Evolutionary conservation across 257 asterid species (phyloP), one percentile per base, ranked within the genome.

Genomic region (Fraxinus quadrangulata): DNA sequence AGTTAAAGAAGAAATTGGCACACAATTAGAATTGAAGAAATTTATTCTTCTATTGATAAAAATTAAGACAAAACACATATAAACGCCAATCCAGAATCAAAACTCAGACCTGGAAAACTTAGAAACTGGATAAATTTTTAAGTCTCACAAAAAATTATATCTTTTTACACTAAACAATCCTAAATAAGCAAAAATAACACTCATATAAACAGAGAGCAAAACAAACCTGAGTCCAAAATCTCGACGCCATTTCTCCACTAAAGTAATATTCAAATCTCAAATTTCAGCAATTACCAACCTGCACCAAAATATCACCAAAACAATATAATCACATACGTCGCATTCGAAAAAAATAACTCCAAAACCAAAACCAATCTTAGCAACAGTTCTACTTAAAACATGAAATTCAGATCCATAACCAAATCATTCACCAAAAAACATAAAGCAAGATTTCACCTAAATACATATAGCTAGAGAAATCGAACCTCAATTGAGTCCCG

Each of bases 161-260:
- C n/a, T 19, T 67, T 33, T 36, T 17, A n/a, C 26, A 2, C 49
- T 26, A 16, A 36, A 80, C 6, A 39, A 17, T 2, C n/a, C 11
- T 39, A 70, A 36, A 70, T 47, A 16, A 13, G 39, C 2, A 34
- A 17, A 67, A 56, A 59, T 24, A 30, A n/a, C 11, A 45, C 66
- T 28, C 45, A 76, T 69, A 31, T 24, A 67, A 69, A 28, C 30
- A 13, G 36, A 61, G 2, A 75, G 36, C 28, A 31, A 70, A 74
- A 80, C 81, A 56, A 74, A 91, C 96, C 94, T 86, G 91, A 61
- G 84, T 86, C 90, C 91, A 91, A 76, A 91, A 91, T 75, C 78
- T 84, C 39, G 96, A 91, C 56, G 89, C 85, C 92, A 85, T 85
- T 37, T 74, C 74, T 10, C 78, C 39, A 31, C 59, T 56, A 24